Evolutionary conservation across 495 filamentous ascomycete genomes (phyloP), one percentile per base, ranked within the genome.

Genomic region (Aspergillus ellipticus): DNA sequence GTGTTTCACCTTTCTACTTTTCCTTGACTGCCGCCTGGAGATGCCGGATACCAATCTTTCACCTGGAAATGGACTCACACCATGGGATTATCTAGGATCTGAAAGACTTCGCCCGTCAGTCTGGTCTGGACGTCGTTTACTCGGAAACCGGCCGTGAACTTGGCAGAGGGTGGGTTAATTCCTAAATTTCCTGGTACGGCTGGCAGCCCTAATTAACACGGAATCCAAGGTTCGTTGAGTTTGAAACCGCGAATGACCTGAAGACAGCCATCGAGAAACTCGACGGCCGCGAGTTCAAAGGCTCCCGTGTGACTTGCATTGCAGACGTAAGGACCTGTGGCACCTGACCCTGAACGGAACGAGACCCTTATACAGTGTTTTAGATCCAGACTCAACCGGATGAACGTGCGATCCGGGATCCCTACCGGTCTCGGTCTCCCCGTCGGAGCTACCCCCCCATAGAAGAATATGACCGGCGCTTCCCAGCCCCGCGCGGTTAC

Each of bases 41-140:
- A 46, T 54, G 26, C 57, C 58, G 70, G 69, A 66, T 53, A 65
- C 56, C 63, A 63, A 56, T 57, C 31, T 65, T 59, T 56, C 64
- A 54, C 65, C 70, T 66, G 69, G 69, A 75, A 53, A 66, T 66
- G 69, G 61, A 75, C 73, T 78, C 65, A 76, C 70, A 66, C 59
- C 61, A n/a, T 51, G 47, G 52, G 51, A 37, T 71, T 67, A 28
- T 71, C 31, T 76, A 99, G 94, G 95, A 99, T 73, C 84, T 99
- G 41, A 99, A 99, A 89, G 94, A 99, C 74, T 99, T 97, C 71
- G 95, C 94, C 55, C 93, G 94, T 66, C 89, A 92, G 69, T 95
- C 92, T 74, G 90, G 91, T 67, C 83, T 95, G 72, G 95, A 97
- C 71, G 94, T 99, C 61, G 94, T 99, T 57, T 99, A 96, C 68